Evolutionary conservation across 805 yeast genomes (phyloP), one percentile per base, ranked within the genome.

Genomic region (Ogataea henricii): DNA sequence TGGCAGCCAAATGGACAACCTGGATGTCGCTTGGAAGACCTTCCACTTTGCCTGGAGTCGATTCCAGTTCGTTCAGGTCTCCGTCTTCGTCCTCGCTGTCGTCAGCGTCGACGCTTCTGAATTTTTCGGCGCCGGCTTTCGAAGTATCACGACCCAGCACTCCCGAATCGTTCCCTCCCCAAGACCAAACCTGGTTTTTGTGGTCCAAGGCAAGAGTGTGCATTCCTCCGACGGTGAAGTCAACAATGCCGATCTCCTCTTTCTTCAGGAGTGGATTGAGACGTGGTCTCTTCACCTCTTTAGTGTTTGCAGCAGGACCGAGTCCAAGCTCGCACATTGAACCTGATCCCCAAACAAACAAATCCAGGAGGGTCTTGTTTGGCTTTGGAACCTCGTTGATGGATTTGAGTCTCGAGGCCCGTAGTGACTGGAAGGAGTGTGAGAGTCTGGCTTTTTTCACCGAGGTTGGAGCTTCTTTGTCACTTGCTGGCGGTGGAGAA

Each of bases 301-400:
- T 89, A 30, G 89, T 92, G 55, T 78, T 85, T 2, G 96, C 89
- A n/a, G 74, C 79, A 8, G 98, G 98, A 1, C 99, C 99, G n/a
- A 94, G 73, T 1, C 99, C 99, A 23, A 94, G 75, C 65, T 94
- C 99, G 72, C 97, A 90, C 94, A 94, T 92, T 0, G 96, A 84
- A 1, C 99, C 99, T 1, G 95, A 81, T 34, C 99, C 99, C 87
- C 96, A 94, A 30, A 89, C 95, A 64, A 87, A 92, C 2, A 94
- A 74, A 61, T 90, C 94, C 45, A 92, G 69, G 17, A 79, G 76
- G 21, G 71, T 69, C 2, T 73, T 55, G 53, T 72, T 78, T 0
- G 53, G 47, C 7, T 35, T 13, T 13, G 76, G 76, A 21, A 60
- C 53, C 30, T 56, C 60, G 59, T 79, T 80, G 52, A 80, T 66